Base-by-base conservation (phyloP, 768 basidiomycete genomes). In the Termitomyces sp. region DNA sequence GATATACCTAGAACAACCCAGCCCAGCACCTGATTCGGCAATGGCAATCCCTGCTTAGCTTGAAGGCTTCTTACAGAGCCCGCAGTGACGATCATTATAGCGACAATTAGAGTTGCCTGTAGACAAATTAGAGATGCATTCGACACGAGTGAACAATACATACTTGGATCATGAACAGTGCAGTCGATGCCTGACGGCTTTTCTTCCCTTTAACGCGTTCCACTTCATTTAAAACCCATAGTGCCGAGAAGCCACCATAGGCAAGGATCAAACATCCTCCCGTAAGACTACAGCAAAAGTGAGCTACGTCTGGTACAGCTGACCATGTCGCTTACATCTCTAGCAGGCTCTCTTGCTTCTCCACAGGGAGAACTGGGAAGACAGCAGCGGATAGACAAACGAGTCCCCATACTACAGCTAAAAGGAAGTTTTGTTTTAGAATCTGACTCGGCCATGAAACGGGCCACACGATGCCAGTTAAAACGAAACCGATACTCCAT, bases 281-380 rank as follows among this genome's bases (percentile, higher is more conserved):
- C 9, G 65, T 50, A 55, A 82, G 61, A 57, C 85, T 86, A 52
- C 4, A 52, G 15, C 15, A 15, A 38, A 16, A 48, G 15, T 57
- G 32, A 55, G 55, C 32, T 55, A 32, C n/a, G 4, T 46, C 28
- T 24, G 8, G 28, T 12, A 28, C 40, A 22, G 36, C 35, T 48
- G 57, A 22, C 24, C 46, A 5, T 18, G 42, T 49, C 8, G 76
- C 85, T 68, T 59, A 92, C 92, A 94, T 86, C 3, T 78, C 68
- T 1, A 67, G 28, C 22, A 89, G 60, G 62, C 76, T 85, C 72
- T 94, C 92, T 24, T 76, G 73, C 68, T 91, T 90, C 60, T 93
- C 86, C 3, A 93, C 89, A 9, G 83, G 75, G 32, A 93, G 78
- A 32, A 90, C 69, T 0, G 92, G 91, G 67, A 94, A 94, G 3